Conservation (phyloP, 106 monocot genomes). For the Alisma plantagoaquatica region DNA sequence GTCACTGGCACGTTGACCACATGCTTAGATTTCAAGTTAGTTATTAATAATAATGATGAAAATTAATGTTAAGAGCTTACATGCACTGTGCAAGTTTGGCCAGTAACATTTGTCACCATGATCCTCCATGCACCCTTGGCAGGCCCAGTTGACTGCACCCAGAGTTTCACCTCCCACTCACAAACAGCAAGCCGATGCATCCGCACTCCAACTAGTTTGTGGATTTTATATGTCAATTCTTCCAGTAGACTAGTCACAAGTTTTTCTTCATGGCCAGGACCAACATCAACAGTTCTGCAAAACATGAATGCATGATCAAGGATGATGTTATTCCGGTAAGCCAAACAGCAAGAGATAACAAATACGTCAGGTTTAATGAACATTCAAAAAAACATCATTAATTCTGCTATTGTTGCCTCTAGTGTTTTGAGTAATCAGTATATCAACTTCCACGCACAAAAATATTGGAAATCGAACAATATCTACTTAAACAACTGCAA, state of each 20-base stretch:
- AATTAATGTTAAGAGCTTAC: slow-evolving; percentile 52
- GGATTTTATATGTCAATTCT: slow-evolving; percentile 56
- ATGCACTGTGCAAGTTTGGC: slow-evolving; percentile 81
- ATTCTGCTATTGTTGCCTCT: too few relatives aligned
- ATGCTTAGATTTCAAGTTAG: too few relatives aligned
- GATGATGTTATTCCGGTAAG: too few relatives aligned
- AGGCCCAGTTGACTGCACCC: slow-evolving; percentile 46
- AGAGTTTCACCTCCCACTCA: slow-evolving; percentile 97
- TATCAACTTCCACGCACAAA: too few relatives aligned
- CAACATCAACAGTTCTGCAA: slow-evolving; percentile 32
- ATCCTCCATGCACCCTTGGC: slow-evolving; percentile 90
- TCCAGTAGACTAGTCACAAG: slow-evolving; percentile 45
- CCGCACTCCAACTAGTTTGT: slow-evolving; percentile 76
- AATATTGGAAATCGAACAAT: too few relatives aligned
- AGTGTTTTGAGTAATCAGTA: too few relatives aligned
- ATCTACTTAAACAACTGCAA: too few relatives aligned
- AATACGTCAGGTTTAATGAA: too few relatives aligned
- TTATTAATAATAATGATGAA: too few relatives aligned
- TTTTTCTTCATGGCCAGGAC: slow-evolving; percentile 49
- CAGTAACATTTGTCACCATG: slow-evolving; percentile 78
- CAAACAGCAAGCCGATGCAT: slow-evolving; percentile 96
- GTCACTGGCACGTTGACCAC: too few relatives aligned
- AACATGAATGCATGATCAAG: slow-evolving; percentile 4
- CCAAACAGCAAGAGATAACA: too few relatives aligned
- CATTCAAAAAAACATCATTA: too few relatives aligned